These are phyloP conservation scores for Nicotiana rustica DNA, from an alignment of 305 asterid genomes.

Conservation along the genomic window DNA sequence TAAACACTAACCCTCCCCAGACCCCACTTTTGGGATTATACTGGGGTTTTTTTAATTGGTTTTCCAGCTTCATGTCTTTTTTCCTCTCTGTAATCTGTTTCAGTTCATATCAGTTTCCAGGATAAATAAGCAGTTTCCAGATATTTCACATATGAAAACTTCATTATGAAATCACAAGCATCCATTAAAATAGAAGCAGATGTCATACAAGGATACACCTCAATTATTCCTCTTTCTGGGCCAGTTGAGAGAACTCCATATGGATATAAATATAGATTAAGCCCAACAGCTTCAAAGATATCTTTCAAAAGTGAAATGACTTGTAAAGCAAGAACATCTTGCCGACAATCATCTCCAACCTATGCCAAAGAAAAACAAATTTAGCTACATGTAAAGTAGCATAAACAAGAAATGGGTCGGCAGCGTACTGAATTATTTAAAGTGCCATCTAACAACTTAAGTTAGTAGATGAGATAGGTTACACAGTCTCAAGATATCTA, in stretches of 20 bases:
- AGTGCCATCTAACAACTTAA: constrained; percentile 3
- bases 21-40: too few relatives aligned
- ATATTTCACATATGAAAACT: constrained; percentile 28
- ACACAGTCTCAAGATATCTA: too few relatives aligned
- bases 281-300: constrained; percentile 89
- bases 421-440: constrained; percentile 3
- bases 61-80: not conserved
- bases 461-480: not conserved
- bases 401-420: constrained; percentile 28
- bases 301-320: constrained; percentile 97
- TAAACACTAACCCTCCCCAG: too few relatives aligned
- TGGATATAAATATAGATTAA: constrained; percentile 84
- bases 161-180: not conserved
- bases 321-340: constrained; percentile 98
- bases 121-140: constrained; percentile 3
- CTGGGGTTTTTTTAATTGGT: too few relatives aligned
- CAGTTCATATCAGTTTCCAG: not conserved
- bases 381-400: constrained; percentile 43
- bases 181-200: constrained; percentile 16
- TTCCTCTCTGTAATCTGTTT: not conserved
- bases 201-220: constrained; percentile 57
- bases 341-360: constrained; percentile 99
- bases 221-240: constrained; percentile 96
- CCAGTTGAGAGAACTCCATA: constrained; percentile 99
- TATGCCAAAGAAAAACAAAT: constrained; percentile 51